A percentile compares a stretch with the other conserved stretches of the same genome.
phyloP scores from a whole-genome alignment of 352 stramenopile genomes.

The Phytophthora sp. region DNA sequence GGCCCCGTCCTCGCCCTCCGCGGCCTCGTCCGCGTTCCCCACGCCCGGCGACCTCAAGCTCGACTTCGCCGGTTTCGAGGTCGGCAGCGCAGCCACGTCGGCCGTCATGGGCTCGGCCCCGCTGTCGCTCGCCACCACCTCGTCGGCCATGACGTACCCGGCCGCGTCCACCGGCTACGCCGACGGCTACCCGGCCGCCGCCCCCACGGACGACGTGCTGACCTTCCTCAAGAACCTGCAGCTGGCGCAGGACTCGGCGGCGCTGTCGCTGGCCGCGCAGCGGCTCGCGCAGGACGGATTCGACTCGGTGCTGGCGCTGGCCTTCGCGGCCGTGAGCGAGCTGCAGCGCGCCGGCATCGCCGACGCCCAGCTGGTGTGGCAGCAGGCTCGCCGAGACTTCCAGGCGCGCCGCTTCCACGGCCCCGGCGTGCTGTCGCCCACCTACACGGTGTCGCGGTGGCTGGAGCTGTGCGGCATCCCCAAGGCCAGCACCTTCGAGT shows the following conservation, averaged over 20 bases:
- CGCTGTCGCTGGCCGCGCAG: constrained; percentile 40
- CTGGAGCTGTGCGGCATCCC: constrained; percentile 63
- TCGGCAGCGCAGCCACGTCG: constrained; percentile 26
- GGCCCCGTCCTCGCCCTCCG: constrained; percentile 11
- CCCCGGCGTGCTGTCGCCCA: constrained; percentile 40
- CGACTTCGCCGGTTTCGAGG: constrained; percentile 61
- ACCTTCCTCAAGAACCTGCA: constrained; percentile 60
- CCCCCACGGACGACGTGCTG: constrained; percentile 40
- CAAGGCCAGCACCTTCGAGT: constrained; percentile 48
- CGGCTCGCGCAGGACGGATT: constrained; percentile 61
- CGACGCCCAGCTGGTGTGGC: constrained; percentile 57
- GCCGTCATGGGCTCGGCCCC: constrained; percentile 10
- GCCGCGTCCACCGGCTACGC: constrained; percentile 11
- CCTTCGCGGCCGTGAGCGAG: constrained; percentile 54
- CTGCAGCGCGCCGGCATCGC: constrained; percentile 54
- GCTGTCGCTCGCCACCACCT: constrained; percentile 20
- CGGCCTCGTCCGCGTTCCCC: constrained; percentile 13
- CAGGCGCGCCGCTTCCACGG: constrained; percentile 43
- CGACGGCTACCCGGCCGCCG: constrained; percentile 14
- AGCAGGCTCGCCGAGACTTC: constrained; percentile 55
- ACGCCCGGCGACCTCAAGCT: constrained; percentile 66
- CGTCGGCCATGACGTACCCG: constrained; percentile 19
- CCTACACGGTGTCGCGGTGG: constrained; percentile 66
- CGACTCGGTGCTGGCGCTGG: constrained; percentile 61
- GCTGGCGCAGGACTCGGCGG: constrained; percentile 37